phyloP scores from a whole-genome alignment of 768 basidiomycete genomes.

The Grammothele lineata region DNA sequence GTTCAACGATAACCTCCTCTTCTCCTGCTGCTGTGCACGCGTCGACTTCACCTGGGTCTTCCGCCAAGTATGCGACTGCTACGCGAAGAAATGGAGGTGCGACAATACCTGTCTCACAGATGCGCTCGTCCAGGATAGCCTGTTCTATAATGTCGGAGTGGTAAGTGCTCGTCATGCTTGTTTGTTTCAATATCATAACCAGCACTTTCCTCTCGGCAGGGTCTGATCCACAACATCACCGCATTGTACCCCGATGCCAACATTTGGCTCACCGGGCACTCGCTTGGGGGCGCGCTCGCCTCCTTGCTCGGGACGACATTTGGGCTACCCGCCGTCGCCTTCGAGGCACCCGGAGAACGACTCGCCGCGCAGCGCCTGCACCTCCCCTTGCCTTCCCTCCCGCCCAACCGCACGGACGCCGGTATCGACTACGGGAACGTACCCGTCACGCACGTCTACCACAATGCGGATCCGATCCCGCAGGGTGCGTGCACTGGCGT shows the following conservation, averaged over 20 bases:
- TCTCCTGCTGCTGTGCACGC: constrained; percentile 91
- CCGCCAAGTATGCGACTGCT: constrained; percentile 87
- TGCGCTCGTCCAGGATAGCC: constrained; percentile 79
- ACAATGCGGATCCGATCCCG: constrained; percentile 71
- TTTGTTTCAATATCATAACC: background rate
- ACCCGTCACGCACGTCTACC: constrained; percentile 45
- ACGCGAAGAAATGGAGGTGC: constrained; percentile 64
- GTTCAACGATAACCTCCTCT: constrained; percentile 85
- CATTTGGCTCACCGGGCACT: constrained; percentile 60
- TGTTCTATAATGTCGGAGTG: constrained; percentile 90
- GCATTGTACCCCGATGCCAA: constrained; percentile 53
- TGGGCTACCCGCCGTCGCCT: constrained; percentile 59
- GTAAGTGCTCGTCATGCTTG: constrained; percentile 39
- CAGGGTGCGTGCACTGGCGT: constrained; percentile 52
- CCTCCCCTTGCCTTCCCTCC: constrained; percentile 41
- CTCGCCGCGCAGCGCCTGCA: constrained; percentile 58
- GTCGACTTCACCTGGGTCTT: constrained; percentile 87
- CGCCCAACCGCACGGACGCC: background rate
- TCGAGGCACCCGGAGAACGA: constrained; percentile 62
- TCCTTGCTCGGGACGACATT: constrained; percentile 62
- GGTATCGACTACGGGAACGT: constrained; percentile 9
- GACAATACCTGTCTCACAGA: constrained; percentile 77
- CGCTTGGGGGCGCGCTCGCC: constrained; percentile 62
- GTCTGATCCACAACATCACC: constrained; percentile 54
- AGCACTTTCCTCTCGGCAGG: constrained; percentile 26